Conservation (phyloP, 192 early-diverging fungal genomes). For the Piromyces finnis region DNA sequence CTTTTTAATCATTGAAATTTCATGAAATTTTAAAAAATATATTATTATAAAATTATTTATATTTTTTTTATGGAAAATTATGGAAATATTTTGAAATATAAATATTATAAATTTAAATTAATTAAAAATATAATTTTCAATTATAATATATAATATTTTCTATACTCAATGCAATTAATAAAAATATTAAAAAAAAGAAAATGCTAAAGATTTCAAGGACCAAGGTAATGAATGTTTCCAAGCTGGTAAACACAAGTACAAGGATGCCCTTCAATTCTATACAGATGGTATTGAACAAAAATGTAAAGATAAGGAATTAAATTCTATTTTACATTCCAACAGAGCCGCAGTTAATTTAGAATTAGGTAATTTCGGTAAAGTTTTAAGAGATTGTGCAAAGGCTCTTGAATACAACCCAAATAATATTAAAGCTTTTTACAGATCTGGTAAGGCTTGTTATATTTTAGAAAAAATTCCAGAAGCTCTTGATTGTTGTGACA, state of each 20-base stretch:
- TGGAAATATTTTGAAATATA: no score
- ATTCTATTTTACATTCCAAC: slow-evolving; percentile 65
- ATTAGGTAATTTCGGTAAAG: slow-evolving; percentile 58
- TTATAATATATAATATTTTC: no score
- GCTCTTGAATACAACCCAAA: slow-evolving; percentile 57
- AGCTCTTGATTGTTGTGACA: slow-evolving; percentile 67
- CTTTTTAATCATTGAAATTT: no score
- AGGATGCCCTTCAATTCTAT: slow-evolving; percentile 70
- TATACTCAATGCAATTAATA: no score
- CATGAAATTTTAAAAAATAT: no score
- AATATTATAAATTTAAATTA: no score
- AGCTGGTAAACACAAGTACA: slow-evolving; percentile 37
- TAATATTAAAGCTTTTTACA: slow-evolving; percentile 84
- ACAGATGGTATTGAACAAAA: slow-evolving; percentile 61
- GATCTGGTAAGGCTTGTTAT: slow-evolving; percentile 65
- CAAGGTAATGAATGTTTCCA: slow-evolving; percentile 90
- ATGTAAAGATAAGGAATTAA: slow-evolving; percentile 49
- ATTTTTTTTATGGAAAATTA: no score
- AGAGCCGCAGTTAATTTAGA: slow-evolving; percentile 84
- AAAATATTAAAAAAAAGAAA: slow-evolving; percentile 42
- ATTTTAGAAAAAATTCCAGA: slow-evolving; percentile 67
- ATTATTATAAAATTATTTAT: no score
- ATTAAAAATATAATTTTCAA: no score
- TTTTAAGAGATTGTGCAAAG: slow-evolving; percentile 75
- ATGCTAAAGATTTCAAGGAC: slow-evolving; percentile 83